Percentiles rank a stretch among this genome's conserved stretches.
Evolutionary conservation across 257 asterid species (phyloP).

Genomic region (Dorcoceras hygrometricum): DNA sequence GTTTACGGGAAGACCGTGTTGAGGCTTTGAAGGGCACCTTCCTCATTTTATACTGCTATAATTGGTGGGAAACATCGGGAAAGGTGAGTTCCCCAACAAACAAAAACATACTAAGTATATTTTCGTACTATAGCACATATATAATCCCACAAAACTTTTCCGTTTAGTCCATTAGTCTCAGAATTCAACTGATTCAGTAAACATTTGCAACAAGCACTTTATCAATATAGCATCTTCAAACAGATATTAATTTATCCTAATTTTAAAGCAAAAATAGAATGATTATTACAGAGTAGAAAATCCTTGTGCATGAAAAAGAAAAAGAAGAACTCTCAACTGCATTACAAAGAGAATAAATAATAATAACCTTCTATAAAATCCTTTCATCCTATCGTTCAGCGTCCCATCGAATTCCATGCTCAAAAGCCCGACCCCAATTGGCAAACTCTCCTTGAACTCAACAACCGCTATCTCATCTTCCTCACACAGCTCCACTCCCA

Average conservation of each 20-base stretch:
- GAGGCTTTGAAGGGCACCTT: not conserved
- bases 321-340: not conserved
- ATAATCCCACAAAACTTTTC: not conserved
- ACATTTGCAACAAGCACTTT: not conserved
- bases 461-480: constrained; percentile 73
- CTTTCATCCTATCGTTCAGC: constrained; percentile 91
- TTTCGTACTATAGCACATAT: not conserved
- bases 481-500: constrained; percentile 50
- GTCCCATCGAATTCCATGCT: constrained; percentile 71
- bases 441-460: constrained; percentile 69
- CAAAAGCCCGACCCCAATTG: constrained; percentile 65
- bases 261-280: not conserved
- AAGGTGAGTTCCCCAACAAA: not conserved
- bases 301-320: not conserved
- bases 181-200: not conserved
- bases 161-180: not conserved
- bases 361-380: constrained; percentile 86
- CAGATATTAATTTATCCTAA: not conserved
- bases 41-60: constrained; percentile 8
- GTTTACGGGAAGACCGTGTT: not conserved
- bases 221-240: not conserved
- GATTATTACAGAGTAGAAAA: constrained; percentile 8
- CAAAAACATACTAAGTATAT: not conserved
- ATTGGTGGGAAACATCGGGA: not conserved
- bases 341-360: constrained; percentile 16